Evolutionary conservation across 2,329 filamentous ascomycete genomes (phyloP), one percentile per base, ranked within the genome.

Genomic region (Huntiella abstrusa): DNA sequence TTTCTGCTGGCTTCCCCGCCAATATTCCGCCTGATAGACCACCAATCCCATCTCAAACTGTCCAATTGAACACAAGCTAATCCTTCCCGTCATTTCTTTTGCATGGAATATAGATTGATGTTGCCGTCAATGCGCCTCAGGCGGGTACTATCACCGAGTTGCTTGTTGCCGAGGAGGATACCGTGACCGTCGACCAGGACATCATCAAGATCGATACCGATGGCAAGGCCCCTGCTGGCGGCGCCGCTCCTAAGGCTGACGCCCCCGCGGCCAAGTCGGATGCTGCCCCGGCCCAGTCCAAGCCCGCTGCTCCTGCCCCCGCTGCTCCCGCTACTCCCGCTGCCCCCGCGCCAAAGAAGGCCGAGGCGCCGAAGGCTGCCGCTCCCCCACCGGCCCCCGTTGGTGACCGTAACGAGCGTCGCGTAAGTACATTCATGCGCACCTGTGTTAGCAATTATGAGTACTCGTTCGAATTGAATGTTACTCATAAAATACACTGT

Each of bases 111-210:
- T 52, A 91, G 86, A 96, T 96, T 59, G 91, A 98, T 62, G 85
- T 98, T 40, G 80, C 88, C 19, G 87, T 98, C 58, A 96, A 95
- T 63, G 87, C 91, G 12, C 84, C 91, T 5, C 80, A 88, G 56
- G 77, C 88, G 36, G 91, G 91, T 54, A 83, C 77, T 28, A 84
- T 98, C 64, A 93, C 85, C 63, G 86, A 96, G 63, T 77, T 94
- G 49, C 70, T 96, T 32, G 91, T 80, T 53, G 84, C 77, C 52
- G 91, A 96, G 63, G 91, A 96, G 59, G 91, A 95, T 59, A 96
- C 87, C 16, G 91, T 98, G 35, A 81, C 75, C 7, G 91, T 96
- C 49, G 91, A 88, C 41, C 91, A 98, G 62, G 87, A 94, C 52
- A 70, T 98, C 38, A 72, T 88, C 52, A 85, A 78, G 61, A 63